Base-by-base conservation (phyloP, 176 grass and related monocot genomes). In the Zea luxurians region DNA sequence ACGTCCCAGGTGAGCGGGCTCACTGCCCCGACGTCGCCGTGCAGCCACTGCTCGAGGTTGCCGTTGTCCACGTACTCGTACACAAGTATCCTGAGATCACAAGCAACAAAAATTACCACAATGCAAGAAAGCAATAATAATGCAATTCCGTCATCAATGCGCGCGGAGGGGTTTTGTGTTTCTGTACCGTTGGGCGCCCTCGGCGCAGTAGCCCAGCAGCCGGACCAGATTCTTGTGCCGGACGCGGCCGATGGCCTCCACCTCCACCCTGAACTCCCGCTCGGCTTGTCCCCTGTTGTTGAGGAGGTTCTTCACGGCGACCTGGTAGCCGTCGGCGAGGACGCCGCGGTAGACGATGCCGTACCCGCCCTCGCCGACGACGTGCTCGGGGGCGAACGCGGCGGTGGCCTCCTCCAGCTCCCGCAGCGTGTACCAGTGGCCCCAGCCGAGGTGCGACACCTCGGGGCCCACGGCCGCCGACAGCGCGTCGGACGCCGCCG, bases 321-420 rank as follows among this genome's bases (percentile, higher is more conserved):
- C 87, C 10, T 88, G 82, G 74, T 53, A 71, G 1, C 85, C 84
- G 70, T 94, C 91, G 71, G 85, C 60, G 62, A 98, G 70, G 47
- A 90, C 55, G 57, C 91, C 95, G 65, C 80, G 80, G 87, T 98
- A 98, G 7, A 98, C 95, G 82, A 94, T 92, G 61, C 95, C 91
- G 66, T 98, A 98, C 10, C 95, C 95, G 38, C 95, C 95, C 66
- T 98, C 95, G n/a, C 95, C 95, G 73, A 94, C 93, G 80, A 98
- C 89, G 71, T 92, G 89, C 52, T 98, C 83, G 34, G 89, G 86
- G 1, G 87, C 88, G 79, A 98, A 98, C 10, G 63, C 75, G 53
- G 71, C 80, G 17, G 95, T 98, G 68, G 91, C 91, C 61, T 86
- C 77, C 80, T 98, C 91, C 61, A 98, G 89, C 74, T 98, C 89